Conservation (phyloP, 2,329 filamentous ascomycete species). For the Corinectria fuckeliana region DNA sequence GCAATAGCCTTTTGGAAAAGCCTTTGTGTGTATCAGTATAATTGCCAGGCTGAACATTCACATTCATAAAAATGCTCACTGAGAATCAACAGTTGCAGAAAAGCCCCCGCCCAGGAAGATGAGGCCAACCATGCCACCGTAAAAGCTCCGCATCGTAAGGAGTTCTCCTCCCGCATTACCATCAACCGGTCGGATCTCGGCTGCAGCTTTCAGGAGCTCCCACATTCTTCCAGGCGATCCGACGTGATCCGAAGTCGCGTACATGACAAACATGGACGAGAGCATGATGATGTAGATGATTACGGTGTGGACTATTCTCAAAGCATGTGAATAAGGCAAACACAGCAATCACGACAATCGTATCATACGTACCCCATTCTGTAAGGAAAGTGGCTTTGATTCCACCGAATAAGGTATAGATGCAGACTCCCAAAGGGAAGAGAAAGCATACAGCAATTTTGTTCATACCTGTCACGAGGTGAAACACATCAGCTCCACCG, state of each 20-base stretch:
- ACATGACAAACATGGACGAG: background rate
- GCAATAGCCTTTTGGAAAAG: too few species aligned
- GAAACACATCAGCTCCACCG: too few species aligned
- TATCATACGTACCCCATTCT: background rate
- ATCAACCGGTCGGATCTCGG: background rate
- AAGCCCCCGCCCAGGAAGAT: background rate
- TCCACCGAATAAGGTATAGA: background rate
- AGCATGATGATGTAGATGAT: background rate
- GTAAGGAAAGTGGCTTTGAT: background rate
- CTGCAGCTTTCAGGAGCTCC: background rate
- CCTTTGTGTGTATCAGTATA: too few species aligned
- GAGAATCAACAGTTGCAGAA: background rate
- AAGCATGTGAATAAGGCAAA: too few species aligned
- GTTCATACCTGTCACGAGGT: too few species aligned
- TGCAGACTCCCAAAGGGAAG: background rate
- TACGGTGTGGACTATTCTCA: background rate
- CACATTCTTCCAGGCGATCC: background rate
- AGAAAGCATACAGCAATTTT: too few species aligned
- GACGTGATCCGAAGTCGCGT: background rate
- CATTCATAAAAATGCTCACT: background rate
- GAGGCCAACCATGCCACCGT: background rate
- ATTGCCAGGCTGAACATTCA: too few species aligned
- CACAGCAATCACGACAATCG: too few species aligned
- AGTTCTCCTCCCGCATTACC: background rate
- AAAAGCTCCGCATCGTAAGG: background rate